Evolutionary conservation across 768 basidiomycete genomes (phyloP), one percentile per base, ranked within the genome.

Genomic region (Asterophora lycoperdoides): DNA sequence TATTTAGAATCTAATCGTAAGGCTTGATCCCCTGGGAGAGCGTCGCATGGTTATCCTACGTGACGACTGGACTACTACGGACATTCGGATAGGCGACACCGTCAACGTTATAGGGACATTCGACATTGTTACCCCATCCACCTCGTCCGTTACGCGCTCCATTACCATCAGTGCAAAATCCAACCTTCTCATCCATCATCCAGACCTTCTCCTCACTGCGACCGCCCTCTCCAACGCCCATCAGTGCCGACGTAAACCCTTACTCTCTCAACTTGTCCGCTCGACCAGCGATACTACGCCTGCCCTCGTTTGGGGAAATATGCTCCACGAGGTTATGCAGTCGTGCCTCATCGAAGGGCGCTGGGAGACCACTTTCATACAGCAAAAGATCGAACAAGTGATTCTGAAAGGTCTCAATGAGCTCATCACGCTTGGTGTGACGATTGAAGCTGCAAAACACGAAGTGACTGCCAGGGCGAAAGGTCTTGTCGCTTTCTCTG

Each of bases 301-400:
- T 2, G 74, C 84, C 5, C 72, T 90, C 9, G 73, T 95, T 0
- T 97, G 93, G 83, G 96, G 96, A 32, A 96, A 86, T 57, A 83
- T 98, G 66, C 76, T 96, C 5, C 96, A 99, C 58, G 85, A 92
- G 55, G 84, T 97, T 29, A 81, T 96, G 71, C 93, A 98, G 62
- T 69, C 75, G 0, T 93, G 90, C 56, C 70, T 98, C 44, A 64
- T 62, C 18, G 73, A 77, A 38, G 68, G 72, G 5, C 67, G 67
- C 15, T 92, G 88, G 88, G 82, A 83, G 34, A 71, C 80, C 34
- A 57, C 60, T 13, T 87, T 79, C 68, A 69, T 93, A 4, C 76
- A 86, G 14, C 67, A 70, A 18, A 69, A 76, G 53, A 83, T 86
- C 42, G 79, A 80, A 36, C 70, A 78, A 37, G 76, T 73, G 2